Percentiles rank a stretch among this genome's conserved stretches.
These are phyloP conservation scores for Boletellus ananiceps DNA, from an alignment of 768 basidiomycete genomes.

Conservation along the genomic window DNA sequence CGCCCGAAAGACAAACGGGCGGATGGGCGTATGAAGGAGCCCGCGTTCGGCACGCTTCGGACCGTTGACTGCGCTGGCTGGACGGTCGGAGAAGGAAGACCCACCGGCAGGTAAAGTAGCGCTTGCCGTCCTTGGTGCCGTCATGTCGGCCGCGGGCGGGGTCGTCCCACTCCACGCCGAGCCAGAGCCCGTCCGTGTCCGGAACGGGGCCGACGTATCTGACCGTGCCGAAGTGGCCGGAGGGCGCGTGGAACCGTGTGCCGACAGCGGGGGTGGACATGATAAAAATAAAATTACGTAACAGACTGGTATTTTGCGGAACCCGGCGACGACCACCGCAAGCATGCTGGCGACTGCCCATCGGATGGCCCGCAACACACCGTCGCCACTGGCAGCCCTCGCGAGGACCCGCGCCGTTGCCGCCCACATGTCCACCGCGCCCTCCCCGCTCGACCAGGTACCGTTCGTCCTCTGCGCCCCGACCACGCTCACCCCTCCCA, in stretches of 20 bases:
- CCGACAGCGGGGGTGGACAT: slow-evolving; percentile 31
- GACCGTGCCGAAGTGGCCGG: slow-evolving; percentile 62
- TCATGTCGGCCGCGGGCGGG: slow-evolving; percentile 80
- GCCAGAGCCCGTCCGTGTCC: slow-evolving; percentile 66
- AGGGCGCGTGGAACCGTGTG: slow-evolving; percentile 47
- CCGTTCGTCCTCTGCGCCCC: background rate
- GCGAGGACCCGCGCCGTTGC: slow-evolving; percentile 30
- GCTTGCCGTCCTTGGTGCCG: slow-evolving; percentile 70
- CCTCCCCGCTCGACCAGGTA: slow-evolving; percentile 25
- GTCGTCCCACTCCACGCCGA: slow-evolving; percentile 99
- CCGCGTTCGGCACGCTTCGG: slow-evolving; percentile 55
- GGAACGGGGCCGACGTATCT: slow-evolving; percentile 63
- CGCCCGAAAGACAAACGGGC: slow-evolving; percentile 51
- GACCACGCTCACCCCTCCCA: slow-evolving; percentile 3
- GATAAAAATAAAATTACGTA: slow-evolving; percentile 4
- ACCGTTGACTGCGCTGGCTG: slow-evolving; percentile 6
- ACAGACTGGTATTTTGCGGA: slow-evolving; percentile 1
- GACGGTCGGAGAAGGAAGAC: slow-evolving; percentile 12
- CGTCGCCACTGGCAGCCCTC: slow-evolving; percentile 23
- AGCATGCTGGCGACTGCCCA: slow-evolving; percentile 28
- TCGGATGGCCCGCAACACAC: slow-evolving; percentile 27
- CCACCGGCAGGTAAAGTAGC: slow-evolving; percentile 79
- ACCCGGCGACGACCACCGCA: too few relatives aligned
- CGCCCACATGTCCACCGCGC: slow-evolving; percentile 33
- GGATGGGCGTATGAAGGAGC: slow-evolving; percentile 79